These are phyloP conservation scores for Diddensiella transvaalensis DNA, from an alignment of 805 yeast genomes.

Conservation along the genomic window DNA sequence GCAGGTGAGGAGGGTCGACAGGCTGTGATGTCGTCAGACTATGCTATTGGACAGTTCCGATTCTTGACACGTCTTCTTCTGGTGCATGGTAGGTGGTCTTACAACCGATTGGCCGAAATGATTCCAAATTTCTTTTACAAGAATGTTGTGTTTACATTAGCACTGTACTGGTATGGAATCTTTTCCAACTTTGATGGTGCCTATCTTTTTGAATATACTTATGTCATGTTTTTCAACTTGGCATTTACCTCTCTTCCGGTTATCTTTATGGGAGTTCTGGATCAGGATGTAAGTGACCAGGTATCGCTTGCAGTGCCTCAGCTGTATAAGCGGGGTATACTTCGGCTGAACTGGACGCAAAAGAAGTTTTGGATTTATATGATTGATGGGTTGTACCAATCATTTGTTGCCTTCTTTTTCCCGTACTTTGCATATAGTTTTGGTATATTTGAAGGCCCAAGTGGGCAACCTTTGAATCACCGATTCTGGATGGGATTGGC, in stretches of 20 bases:
- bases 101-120: constrained; percentile 72
- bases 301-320: constrained; percentile 69
- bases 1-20: constrained; percentile 88
- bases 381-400: constrained; percentile 73
- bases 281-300: constrained; percentile 70
- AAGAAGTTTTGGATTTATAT: constrained; percentile 59
- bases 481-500: constrained; percentile 69
- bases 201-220: constrained; percentile 74
- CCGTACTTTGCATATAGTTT: constrained; percentile 56
- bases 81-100: constrained; percentile 83
- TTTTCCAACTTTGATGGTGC: constrained; percentile 70
- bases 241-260: constrained; percentile 82
- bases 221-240: constrained; percentile 73
- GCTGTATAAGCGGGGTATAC: constrained; percentile 64
- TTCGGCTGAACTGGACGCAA: constrained; percentile 62
- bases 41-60: constrained; percentile 77
- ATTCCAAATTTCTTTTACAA: constrained; percentile 78
- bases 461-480: constrained; percentile 58
- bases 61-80: constrained; percentile 60
- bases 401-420: constrained; percentile 64
- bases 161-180: constrained; percentile 77
- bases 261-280: constrained; percentile 66
- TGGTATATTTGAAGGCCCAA: constrained; percentile 39
- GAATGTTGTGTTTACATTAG: constrained; percentile 68
- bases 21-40: constrained; percentile 84